Base-by-base conservation (phyloP, 2,329 filamentous ascomycete genomes). In the Sporothrix brunneoviolacea region DNA sequence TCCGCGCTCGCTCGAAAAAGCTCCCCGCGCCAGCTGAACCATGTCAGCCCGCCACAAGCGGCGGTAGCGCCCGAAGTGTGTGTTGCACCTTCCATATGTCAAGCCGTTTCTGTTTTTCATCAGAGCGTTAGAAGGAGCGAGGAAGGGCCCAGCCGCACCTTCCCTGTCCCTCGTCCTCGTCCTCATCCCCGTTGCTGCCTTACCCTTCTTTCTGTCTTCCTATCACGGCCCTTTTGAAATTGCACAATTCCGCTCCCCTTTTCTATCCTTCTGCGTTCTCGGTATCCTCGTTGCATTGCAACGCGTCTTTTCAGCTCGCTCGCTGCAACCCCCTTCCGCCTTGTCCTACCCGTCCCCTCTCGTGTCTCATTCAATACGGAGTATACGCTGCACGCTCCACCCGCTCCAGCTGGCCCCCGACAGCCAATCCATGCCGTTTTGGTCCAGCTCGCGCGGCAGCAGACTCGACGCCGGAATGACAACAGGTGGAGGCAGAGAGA, bases 31-130 rank as follows among this genome's bases (percentile, higher is more conserved):
- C 15, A 46, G 43, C 43, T 46, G 35, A 48, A 24, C 27, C 36
- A 4, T 33, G 19, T 15, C 27, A 48, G 37, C 46, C 7, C 28
- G 46, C 28, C 38, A 48, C 46, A 48, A 48, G 37, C 46, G 46
- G 46, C 38, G 37, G 46, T 38, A 41, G 22, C 18, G 15, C 37
- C 28, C 37, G 38, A 35, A 35, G 10, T 32, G 16, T 3, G 15
- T 16, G 15, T 27, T n/a, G 19, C 12, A 32, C 9, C 16, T 21
- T 16, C 35, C 5, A 10, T 4, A 32, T 9, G 16, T 32, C 24
- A 24, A 30, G 32, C 32, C 30, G 36, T 18, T 33, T 37, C 10
- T 30, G 33, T 44, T 36, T 15, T 18, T 15, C 10, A 19, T 15
- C 24, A 18, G 15, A 24, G 42, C n/a, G 36, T 27, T 12, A n/a